A percentile compares a stretch with the other conserved stretches of the same genome.
Evolutionary conservation across 129 eudicot species (phyloP).

Genomic region (Dittrichia graveolens): DNA sequence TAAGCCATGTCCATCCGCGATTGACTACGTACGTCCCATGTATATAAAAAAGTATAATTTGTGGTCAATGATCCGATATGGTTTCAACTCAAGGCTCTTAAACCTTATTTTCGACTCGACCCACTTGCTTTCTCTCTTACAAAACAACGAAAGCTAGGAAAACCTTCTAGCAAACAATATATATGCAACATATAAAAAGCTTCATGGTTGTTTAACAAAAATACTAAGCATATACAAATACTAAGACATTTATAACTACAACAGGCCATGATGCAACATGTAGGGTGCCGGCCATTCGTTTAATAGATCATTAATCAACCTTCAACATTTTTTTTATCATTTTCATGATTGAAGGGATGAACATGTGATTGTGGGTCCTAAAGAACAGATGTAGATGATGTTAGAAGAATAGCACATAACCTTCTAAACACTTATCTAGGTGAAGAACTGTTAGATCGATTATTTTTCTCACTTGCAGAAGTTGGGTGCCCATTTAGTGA

Average conservation of each 20-base stretch:
- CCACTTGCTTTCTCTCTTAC: too few relatives aligned
- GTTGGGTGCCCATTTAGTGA: conserved; percentile 68
- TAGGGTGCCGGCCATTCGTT: too few relatives aligned
- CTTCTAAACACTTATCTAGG: conserved; percentile 23
- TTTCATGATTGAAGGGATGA: background rate
- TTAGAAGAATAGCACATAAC: background rate
- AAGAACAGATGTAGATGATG: background rate
- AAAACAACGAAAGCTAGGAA: too few relatives aligned
- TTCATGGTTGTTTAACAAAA: conserved; percentile 5
- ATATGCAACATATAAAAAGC: too few relatives aligned
- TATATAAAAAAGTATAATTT: too few relatives aligned
- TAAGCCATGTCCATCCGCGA: too few relatives aligned
- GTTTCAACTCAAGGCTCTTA: background rate
- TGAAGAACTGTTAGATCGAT: conserved; percentile 28
- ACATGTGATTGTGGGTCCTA: conserved; percentile 15
- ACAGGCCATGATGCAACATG: conserved; percentile 1
- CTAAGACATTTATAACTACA: conserved; percentile 30
- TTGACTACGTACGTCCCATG: too few relatives aligned
- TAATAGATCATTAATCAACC: too few relatives aligned
- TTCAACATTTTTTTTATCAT: conserved; percentile 17
- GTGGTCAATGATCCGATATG: too few relatives aligned
- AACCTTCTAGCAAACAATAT: too few relatives aligned
- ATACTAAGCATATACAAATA: conserved; percentile 22
- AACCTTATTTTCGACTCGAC: too few relatives aligned
- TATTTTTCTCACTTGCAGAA: conserved; percentile 30